These are phyloP conservation scores for Candida argentea DNA, from an alignment of 805 yeast genomes.

Conservation along the genomic window DNA sequence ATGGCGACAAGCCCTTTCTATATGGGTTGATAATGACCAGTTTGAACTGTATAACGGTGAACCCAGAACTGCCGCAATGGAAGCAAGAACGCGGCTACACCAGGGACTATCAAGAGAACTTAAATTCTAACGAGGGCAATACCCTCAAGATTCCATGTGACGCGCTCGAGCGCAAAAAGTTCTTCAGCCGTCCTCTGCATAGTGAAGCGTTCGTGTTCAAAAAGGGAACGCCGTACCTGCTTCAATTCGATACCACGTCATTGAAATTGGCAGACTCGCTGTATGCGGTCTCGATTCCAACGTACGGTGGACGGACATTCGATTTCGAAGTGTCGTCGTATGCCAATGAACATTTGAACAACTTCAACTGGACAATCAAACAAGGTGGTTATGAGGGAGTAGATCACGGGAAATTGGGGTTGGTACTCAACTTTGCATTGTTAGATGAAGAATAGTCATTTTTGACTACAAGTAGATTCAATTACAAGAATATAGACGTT, in stretches of 20 bases:
- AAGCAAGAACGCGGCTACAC: no score
- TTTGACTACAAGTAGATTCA: no score
- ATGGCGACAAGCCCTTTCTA: slow-evolving; percentile 49
- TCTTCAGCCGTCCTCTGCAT: slow-evolving; percentile 28
- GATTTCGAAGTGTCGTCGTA: slow-evolving; percentile 32
- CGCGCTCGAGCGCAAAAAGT: slow-evolving; percentile 31
- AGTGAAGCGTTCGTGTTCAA: slow-evolving; percentile 33
- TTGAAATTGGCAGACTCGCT: slow-evolving; percentile 40
- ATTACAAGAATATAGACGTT: no score
- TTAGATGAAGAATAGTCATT: slow-evolving; percentile 16
- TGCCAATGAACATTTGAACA: slow-evolving; percentile 33
- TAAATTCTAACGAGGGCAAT: slow-evolving; percentile 12
- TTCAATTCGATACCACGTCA: slow-evolving; percentile 48
- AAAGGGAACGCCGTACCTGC: slow-evolving; percentile 26
- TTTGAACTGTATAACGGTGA: slow-evolving; percentile 36
- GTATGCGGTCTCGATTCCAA: slow-evolving; percentile 44
- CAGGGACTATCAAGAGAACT: slow-evolving; percentile 14
- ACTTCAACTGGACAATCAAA: slow-evolving; percentile 38
- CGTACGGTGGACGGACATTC: slow-evolving; percentile 32
- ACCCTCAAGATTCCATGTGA: slow-evolving; percentile 20
- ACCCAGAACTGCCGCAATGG: not conserved
- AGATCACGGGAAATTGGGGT: slow-evolving; percentile 21
- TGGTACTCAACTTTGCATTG: slow-evolving; percentile 28
- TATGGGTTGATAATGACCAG: slow-evolving; percentile 55
- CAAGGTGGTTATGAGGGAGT: slow-evolving; percentile 23